phyloP scores from a whole-genome alignment of 805 yeast species.

The Hanseniaspora valbyensis region DNA sequence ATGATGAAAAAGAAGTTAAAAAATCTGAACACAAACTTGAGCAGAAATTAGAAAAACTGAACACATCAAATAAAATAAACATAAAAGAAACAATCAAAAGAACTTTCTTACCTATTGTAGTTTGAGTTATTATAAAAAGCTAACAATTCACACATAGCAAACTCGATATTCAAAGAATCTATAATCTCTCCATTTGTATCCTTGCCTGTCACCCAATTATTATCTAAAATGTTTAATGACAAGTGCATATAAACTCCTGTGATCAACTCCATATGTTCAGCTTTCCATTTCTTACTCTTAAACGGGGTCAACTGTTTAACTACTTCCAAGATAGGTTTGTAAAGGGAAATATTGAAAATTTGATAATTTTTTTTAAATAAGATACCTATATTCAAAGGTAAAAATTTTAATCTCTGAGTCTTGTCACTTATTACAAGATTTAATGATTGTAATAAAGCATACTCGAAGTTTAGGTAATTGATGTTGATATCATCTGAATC shows the following conservation, averaged over 20 bases:
- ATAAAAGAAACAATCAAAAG: constrained; percentile 23
- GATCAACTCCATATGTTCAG: constrained; percentile 83
- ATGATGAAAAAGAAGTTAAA: neutral
- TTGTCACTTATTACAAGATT: constrained; percentile 54
- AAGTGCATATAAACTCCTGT: constrained; percentile 75
- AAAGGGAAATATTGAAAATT: constrained; percentile 51
- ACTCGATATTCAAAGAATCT: constrained; percentile 74
- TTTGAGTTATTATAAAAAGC: constrained; percentile 52
- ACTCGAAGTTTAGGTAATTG: constrained; percentile 17
- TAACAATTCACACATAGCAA: constrained; percentile 64
- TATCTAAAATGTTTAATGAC: constrained; percentile 61
- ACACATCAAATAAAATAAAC: constrained; percentile 20
- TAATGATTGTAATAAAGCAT: constrained; percentile 36
- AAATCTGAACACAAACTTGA: neutral
- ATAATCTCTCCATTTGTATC: constrained; percentile 66
- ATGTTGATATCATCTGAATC: constrained; percentile 11
- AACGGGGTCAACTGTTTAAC: constrained; percentile 75
- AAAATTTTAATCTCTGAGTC: constrained; percentile 47
- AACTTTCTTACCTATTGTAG: constrained; percentile 23
- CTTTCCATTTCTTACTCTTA: constrained; percentile 89
- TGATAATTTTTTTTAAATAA: constrained; percentile 34
- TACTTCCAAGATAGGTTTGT: constrained; percentile 59
- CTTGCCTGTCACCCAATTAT: constrained; percentile 69
- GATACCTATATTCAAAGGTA: constrained; percentile 28
- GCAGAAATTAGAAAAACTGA: constrained; percentile 12